phyloP scores from a whole-genome alignment of 805 yeast species.

The Metschnikowia amazonensis region DNA sequence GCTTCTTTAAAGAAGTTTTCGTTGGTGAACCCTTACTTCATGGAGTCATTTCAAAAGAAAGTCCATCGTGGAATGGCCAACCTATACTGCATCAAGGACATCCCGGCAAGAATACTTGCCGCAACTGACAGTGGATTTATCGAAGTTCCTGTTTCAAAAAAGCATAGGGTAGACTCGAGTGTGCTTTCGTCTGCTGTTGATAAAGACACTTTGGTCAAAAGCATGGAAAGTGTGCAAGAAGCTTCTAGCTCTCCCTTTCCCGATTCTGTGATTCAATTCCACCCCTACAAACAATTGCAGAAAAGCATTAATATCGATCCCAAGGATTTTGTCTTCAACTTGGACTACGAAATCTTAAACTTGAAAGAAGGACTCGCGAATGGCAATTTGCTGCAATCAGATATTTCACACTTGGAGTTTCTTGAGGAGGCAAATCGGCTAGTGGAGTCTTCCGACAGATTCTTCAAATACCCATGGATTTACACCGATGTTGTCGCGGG shows the following conservation, averaged over 20 bases:
- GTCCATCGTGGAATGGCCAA: slow-evolving; percentile 33
- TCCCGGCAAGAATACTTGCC: slow-evolving; percentile 26
- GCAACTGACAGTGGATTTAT: slow-evolving; percentile 24
- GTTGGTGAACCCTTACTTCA: slow-evolving; percentile 30
- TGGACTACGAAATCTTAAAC: slow-evolving; percentile 25
- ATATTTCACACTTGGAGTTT: slow-evolving; percentile 27
- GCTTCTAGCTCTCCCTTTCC: too few relatives aligned
- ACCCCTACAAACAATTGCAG: slow-evolving; percentile 8
- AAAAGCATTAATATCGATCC: slow-evolving; percentile 18
- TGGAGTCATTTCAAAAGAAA: slow-evolving; percentile 32
- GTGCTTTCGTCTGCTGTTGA: background rate
- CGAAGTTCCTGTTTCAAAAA: slow-evolving; percentile 29
- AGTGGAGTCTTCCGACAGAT: slow-evolving; percentile 26
- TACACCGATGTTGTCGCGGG: slow-evolving; percentile 33
- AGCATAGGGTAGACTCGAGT: slow-evolving; percentile 20
- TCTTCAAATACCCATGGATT: slow-evolving; percentile 41
- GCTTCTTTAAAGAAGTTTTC: slow-evolving; percentile 20
- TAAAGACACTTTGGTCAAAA: slow-evolving; percentile 7
- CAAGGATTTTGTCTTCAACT: slow-evolving; percentile 30
- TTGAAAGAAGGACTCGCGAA: slow-evolving; percentile 19
- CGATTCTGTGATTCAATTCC: background rate
- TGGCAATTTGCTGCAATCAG: slow-evolving; percentile 16
- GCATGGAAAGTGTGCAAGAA: slow-evolving; percentile 6
- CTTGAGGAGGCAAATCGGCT: slow-evolving; percentile 23
- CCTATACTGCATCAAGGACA: slow-evolving; percentile 29